Percentiles rank a stretch among this genome's conserved stretches.
Conservation (phyloP, 2,329 filamentous ascomycete species). For the Orbilia quercus region DNA sequence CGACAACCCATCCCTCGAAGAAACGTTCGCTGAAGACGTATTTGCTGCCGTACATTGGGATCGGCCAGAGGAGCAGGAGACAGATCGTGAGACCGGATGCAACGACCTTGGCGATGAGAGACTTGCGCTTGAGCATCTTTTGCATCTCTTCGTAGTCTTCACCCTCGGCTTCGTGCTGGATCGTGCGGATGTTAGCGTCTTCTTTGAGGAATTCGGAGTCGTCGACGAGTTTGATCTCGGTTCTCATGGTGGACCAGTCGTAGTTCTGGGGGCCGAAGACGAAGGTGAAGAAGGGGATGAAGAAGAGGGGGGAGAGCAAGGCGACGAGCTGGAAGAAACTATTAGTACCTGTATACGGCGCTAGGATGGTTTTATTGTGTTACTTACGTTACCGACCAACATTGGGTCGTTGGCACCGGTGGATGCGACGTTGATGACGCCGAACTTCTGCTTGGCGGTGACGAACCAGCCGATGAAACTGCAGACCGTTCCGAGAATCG, state of each 20-base stretch:
- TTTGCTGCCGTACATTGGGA: constrained; percentile 84
- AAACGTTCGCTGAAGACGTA: constrained; percentile 86
- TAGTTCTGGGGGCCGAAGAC: constrained; percentile 79
- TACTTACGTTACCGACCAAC: constrained; percentile 54
- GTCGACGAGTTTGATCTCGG: constrained; percentile 77
- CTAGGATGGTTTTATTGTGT: background rate
- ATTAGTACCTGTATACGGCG: background rate
- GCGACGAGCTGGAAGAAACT: constrained; percentile 75
- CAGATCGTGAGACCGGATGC: constrained; percentile 75
- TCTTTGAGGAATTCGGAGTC: constrained; percentile 71
- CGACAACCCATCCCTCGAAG: constrained; percentile 82
- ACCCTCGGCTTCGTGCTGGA: constrained; percentile 67
- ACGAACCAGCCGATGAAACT: constrained; percentile 82
- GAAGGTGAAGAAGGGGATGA: constrained; percentile 80
- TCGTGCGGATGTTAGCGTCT: constrained; percentile 58
- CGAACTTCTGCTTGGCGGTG: constrained; percentile 76
- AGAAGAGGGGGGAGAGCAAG: constrained; percentile 78
- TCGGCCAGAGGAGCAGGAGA: constrained; percentile 86
- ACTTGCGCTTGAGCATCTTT: constrained; percentile 64
- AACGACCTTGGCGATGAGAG: constrained; percentile 63
- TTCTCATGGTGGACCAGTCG: constrained; percentile 85
- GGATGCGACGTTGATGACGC: constrained; percentile 75
- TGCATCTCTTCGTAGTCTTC: constrained; percentile 52
- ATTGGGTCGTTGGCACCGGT: constrained; percentile 70
- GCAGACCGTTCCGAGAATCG: constrained; percentile 75